phyloP scores from a whole-genome alignment of 2,329 filamentous ascomycete genomes.

The Amesomyces nigricolor region DNA sequence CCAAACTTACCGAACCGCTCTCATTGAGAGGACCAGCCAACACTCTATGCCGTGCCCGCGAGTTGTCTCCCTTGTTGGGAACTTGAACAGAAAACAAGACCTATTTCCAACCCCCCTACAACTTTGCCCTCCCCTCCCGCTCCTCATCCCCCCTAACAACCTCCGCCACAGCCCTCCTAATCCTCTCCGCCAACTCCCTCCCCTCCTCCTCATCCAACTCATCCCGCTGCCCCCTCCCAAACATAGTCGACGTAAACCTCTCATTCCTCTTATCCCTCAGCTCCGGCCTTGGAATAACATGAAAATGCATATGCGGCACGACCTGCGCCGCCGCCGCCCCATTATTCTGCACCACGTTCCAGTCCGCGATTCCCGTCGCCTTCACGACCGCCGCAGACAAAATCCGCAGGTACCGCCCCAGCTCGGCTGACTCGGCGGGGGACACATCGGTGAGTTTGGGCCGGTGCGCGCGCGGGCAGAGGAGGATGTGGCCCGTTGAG shows the following conservation, averaged over 20 bases:
- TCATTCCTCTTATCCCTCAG: constrained; percentile 50
- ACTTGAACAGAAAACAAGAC: too few relatives aligned
- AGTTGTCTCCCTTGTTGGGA: neutral
- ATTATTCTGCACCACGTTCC: constrained; percentile 97
- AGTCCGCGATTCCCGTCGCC: constrained; percentile 69
- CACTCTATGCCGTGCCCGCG: too few relatives aligned
- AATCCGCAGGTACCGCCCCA: constrained; percentile 64
- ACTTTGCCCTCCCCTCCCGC: constrained; percentile 28
- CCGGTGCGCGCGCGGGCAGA: constrained; percentile 72
- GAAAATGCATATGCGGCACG: constrained; percentile 90
- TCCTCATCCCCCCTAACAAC: constrained; percentile 40
- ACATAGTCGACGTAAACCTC: constrained; percentile 69
- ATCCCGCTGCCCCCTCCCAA: constrained; percentile 65
- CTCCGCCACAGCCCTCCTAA: constrained; percentile 46
- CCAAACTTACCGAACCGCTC: neutral
- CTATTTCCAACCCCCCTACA: constrained; percentile 27
- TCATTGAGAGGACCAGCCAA: neutral
- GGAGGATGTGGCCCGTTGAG: constrained; percentile 72
- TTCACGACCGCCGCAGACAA: constrained; percentile 65
- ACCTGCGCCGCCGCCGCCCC: constrained; percentile 85
- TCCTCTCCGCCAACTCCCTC: constrained; percentile 48
- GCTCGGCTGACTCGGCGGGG: constrained; percentile 56
- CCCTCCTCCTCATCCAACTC: constrained; percentile 75
- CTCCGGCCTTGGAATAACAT: constrained; percentile 82
- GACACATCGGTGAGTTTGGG: constrained; percentile 70